A percentile compares a stretch with the other conserved stretches of the same genome.
These are phyloP conservation scores for Verticillium nonalfalfae DNA, from an alignment of 2,329 filamentous ascomycete genomes.

Conservation along the genomic window DNA sequence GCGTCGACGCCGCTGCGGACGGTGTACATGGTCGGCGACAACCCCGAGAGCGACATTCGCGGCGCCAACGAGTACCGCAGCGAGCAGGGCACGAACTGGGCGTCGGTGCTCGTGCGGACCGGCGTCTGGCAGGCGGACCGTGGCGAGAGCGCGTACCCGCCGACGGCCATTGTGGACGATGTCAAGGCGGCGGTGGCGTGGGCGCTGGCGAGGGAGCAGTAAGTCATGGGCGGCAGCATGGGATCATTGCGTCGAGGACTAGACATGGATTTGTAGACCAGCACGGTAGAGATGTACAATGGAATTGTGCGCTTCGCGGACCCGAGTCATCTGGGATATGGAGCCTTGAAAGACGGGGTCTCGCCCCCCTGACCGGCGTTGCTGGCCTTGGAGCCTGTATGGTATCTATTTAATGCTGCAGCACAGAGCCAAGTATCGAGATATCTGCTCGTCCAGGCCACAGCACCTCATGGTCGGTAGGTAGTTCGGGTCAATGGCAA, in stretches of 20 bases:
- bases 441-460: too few species aligned
- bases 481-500: too few species aligned
- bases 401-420: too few species aligned
- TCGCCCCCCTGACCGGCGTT: too few species aligned
- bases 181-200: slow-evolving; percentile 73
- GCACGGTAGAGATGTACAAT: too few species aligned
- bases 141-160: slow-evolving; percentile 49
- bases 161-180: slow-evolving; percentile 63
- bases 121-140: slow-evolving; percentile 60
- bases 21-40: slow-evolving; percentile 94
- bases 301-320: too few species aligned
- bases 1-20: slow-evolving; percentile 44
- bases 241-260: background rate
- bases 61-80: slow-evolving; percentile 76
- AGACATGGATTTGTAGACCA: too few species aligned
- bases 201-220: slow-evolving; percentile 54
- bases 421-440: too few species aligned
- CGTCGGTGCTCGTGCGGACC: slow-evolving; percentile 69
- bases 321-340: too few species aligned
- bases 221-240: background rate
- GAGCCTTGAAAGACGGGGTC: too few species aligned
- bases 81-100: slow-evolving; percentile 65
- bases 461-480: too few species aligned
- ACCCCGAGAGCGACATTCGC: slow-evolving; percentile 82
- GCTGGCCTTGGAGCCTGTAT: too few species aligned